Evolutionary conservation across 805 yeast genomes (phyloP).

Genomic region (Pichia exigua): DNA sequence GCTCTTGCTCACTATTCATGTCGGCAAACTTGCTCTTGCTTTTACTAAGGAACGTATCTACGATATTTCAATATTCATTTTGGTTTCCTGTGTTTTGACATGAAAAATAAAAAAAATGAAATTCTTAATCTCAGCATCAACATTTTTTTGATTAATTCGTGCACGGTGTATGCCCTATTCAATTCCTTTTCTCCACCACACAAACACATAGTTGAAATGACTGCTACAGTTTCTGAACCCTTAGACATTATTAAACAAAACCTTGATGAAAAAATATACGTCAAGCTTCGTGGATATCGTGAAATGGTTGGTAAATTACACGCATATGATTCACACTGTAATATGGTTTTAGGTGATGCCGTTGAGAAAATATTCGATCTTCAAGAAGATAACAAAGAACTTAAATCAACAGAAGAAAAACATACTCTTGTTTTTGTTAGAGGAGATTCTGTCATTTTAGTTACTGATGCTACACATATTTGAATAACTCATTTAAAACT

Average conservation of each 20-base stretch:
- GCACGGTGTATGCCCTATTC: too few species aligned
- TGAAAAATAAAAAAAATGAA: background rate
- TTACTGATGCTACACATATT: slow-evolving; percentile 34
- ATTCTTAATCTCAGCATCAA: background rate
- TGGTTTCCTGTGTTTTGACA: background rate
- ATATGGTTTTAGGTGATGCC: slow-evolving; percentile 90
- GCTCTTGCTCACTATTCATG: slow-evolving; percentile 20
- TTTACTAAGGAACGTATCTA: too few species aligned
- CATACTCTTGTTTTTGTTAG: slow-evolving; percentile 91
- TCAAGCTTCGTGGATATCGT: slow-evolving; percentile 89
- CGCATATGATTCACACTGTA: slow-evolving; percentile 94
- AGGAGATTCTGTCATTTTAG: slow-evolving; percentile 93
- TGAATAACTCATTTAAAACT: slow-evolving; percentile 4
- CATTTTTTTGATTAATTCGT: background rate
- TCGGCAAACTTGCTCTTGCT: too few species aligned
- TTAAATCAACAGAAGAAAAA: slow-evolving; percentile 41
- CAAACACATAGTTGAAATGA: background rate
- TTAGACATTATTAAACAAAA: slow-evolving; percentile 80
- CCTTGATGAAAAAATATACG: slow-evolving; percentile 77
- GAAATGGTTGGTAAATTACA: slow-evolving; percentile 86
- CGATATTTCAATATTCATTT: background rate
- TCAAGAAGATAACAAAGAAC: slow-evolving; percentile 39
- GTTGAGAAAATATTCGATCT: slow-evolving; percentile 67
- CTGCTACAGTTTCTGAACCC: slow-evolving; percentile 54
- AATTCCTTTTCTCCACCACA: too few species aligned